Base-by-base conservation (phyloP, 495 filamentous ascomycete species). In the Hypomontagnella monticulosa region DNA sequence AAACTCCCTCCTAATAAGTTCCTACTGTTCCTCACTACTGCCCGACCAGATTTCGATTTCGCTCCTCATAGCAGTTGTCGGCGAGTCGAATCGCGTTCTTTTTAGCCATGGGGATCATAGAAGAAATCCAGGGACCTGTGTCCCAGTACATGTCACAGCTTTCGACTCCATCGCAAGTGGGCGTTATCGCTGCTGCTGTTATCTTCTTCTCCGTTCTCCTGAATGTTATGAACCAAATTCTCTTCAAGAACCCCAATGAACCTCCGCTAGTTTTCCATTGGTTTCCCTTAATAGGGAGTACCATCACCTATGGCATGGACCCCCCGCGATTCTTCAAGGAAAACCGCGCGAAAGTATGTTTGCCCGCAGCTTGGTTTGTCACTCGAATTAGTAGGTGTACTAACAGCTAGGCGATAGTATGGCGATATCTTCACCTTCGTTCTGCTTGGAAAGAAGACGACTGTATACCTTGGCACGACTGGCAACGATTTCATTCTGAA, bases 401-500 rank as follows among this genome's bases (percentile, higher is more conserved):
- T 74, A 70, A 73, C 38, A 67, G 66, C 61, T 72, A 74, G 19
- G 30, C 23, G 37, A 42, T 16, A 92, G 89, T 87, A 91, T 76
- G 90, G 90, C 54, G 90, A 93, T 75, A 83, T 88, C 65, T 93
- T 92, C 66, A 93, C 91, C 8, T 93, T 93, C 72, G 78, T 92
- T 42, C 79, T 93, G 14, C 81, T 93, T 23, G 91, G 91, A 47
- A 86, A 84, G 73, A 90, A 89, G 74, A 91, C 85, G 15, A 93
- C 91, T 3, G 91, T 91, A 7, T 91, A 84, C 62, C 79, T 96
- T 44, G 92, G 92, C 0, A 79, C 85, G n/a, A 80, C 89, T 59
- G 92, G 92, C 57, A 96, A 93, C 72, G 89, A 93, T 23, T 94
- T 95, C 69, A 91, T 95, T 71, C 82, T 95, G 46, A 93, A 95